Conservation (phyloP, 345 rosid species). For the Odontarrhena argentea region DNA sequence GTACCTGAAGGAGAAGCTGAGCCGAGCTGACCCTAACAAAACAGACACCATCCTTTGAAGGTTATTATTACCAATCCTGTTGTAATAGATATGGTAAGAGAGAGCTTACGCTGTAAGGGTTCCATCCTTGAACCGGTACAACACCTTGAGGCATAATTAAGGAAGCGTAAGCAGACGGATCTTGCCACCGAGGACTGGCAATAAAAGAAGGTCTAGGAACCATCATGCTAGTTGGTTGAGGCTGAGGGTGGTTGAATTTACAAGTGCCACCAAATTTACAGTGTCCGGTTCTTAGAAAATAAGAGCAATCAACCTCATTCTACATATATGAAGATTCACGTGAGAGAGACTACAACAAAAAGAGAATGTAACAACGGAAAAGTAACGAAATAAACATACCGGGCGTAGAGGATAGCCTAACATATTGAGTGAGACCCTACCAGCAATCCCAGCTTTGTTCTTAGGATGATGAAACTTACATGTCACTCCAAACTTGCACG, state of each 20-base stretch:
- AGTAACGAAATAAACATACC: slow-evolving; percentile 47
- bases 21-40: slow-evolving; percentile 73
- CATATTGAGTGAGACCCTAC: slow-evolving; percentile 83
- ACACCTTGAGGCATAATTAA: slow-evolving; percentile 87
- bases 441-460: slow-evolving; percentile 93
- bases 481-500: slow-evolving; percentile 99
- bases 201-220: slow-evolving; percentile 92
- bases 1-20: slow-evolving; percentile 86
- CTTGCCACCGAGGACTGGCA: slow-evolving; percentile 96
- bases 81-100: neutral
- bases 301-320: slow-evolving; percentile 91
- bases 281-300: slow-evolving; percentile 93
- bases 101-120: slow-evolving; percentile 71
- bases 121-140: slow-evolving; percentile 94
- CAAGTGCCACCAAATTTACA: slow-evolving; percentile 96
- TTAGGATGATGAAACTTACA: slow-evolving; percentile 99
- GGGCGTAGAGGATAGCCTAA: slow-evolving; percentile 93
- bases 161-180: slow-evolving; percentile 80
- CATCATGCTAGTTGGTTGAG: slow-evolving; percentile 85
- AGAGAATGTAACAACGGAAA: neutral
- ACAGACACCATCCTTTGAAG: slow-evolving; percentile 1
- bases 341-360: neutral
- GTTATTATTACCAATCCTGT: neutral
- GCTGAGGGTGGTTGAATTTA: slow-evolving; percentile 97
- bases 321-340: slow-evolving; percentile 40